A percentile compares a stretch with the other conserved stretches of the same genome.
Conservation (phyloP, 345 rosid genomes). For the Aquilaria yunnanensis region DNA sequence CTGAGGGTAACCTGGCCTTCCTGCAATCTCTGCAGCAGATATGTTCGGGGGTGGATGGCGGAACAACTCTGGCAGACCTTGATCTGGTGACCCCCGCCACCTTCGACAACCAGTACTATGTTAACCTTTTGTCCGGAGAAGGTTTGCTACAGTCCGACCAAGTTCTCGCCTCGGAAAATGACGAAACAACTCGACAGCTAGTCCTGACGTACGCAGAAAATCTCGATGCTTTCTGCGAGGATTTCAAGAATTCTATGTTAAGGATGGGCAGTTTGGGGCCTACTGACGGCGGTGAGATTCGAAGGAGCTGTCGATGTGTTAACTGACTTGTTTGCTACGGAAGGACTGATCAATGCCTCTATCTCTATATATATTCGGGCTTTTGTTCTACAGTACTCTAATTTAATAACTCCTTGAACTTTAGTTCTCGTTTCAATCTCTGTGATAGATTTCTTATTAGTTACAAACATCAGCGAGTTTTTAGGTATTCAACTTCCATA, state of each 20-base stretch:
- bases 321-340: slow-evolving; percentile 13
- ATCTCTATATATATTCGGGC: too few species aligned
- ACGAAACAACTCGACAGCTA: slow-evolving; percentile 31
- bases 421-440: too few species aligned
- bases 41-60: slow-evolving; percentile 29
- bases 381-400: too few species aligned
- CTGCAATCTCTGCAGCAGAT: slow-evolving; percentile 57
- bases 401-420: too few species aligned
- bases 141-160: slow-evolving; percentile 84
- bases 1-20: slow-evolving; percentile 43
- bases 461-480: too few species aligned
- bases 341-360: too few species aligned
- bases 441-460: too few species aligned
- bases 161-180: slow-evolving; percentile 42
- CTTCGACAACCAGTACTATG: slow-evolving; percentile 78
- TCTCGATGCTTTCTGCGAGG: slow-evolving; percentile 45
- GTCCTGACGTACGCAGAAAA: slow-evolving; percentile 53
- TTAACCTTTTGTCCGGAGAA: slow-evolving; percentile 66
- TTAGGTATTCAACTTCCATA: too few species aligned
- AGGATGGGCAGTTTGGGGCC: slow-evolving; percentile 50
- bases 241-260: slow-evolving; percentile 57
- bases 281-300: slow-evolving; percentile 33
- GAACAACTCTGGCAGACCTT: slow-evolving; percentile 42
- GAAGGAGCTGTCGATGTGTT: slow-evolving; percentile 43
- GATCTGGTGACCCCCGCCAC: slow-evolving; percentile 69